Evolutionary conservation across 805 yeast genomes (phyloP).

Genomic region (Metschnikowia corniflorae): DNA sequence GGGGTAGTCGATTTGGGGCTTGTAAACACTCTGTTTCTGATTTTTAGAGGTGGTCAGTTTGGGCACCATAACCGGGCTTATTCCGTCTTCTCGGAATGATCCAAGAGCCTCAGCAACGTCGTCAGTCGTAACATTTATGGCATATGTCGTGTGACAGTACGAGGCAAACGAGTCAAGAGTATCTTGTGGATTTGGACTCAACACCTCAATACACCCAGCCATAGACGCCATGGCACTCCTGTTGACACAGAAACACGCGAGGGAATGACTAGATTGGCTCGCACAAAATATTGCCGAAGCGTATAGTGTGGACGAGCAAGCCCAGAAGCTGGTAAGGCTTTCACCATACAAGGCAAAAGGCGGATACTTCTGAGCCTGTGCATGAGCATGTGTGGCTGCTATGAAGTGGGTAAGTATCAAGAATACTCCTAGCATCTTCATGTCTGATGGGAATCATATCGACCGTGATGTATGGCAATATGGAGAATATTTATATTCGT

Average conservation of each 20-base stretch:
- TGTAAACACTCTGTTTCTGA: not conserved
- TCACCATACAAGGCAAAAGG: constrained; percentile 3
- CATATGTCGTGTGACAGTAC: constrained; percentile 1
- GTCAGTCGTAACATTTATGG: not conserved
- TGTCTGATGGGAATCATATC: no score
- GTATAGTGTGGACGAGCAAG: constrained; percentile 5
- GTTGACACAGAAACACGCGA: constrained; percentile 5
- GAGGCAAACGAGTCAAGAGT: not conserved
- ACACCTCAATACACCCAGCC: constrained; percentile 3
- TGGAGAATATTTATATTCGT: no score
- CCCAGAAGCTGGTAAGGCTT: constrained; percentile 1
- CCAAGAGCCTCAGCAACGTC: constrained; percentile 1
- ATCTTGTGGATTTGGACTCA: not conserved
- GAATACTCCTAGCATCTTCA: no score
- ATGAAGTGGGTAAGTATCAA: not conserved
- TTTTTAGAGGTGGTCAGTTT: constrained; percentile 1
- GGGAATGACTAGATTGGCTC: not conserved
- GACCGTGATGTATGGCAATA: no score
- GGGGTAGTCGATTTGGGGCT: constrained; percentile 9
- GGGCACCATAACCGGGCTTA: constrained; percentile 3
- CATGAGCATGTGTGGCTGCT: not conserved
- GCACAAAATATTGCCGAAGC: constrained; percentile 4
- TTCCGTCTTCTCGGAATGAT: constrained; percentile 2
- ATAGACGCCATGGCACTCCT: constrained; percentile 9
- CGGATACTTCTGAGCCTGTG: constrained; percentile 1